phyloP scores from a whole-genome alignment of 768 basidiomycete species.

The Tubosaeta sp. region DNA sequence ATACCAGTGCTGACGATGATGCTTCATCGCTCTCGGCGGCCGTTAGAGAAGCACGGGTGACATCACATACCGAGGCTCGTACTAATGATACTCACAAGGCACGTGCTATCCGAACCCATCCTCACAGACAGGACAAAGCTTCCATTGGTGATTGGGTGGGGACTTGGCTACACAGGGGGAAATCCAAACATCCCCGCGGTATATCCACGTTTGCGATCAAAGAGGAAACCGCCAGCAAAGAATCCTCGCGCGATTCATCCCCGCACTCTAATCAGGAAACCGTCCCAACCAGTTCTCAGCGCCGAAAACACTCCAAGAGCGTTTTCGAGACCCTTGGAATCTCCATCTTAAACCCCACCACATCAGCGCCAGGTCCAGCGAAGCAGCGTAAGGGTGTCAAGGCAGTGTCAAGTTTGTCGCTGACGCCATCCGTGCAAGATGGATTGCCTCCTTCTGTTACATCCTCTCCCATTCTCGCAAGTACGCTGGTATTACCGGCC shows the following conservation, averaged over 20 bases:
- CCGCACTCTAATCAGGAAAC: constrained; percentile 13
- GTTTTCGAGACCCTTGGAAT: constrained; percentile 73
- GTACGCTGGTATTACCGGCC: constrained; percentile 12
- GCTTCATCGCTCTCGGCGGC: neutral
- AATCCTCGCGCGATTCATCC: constrained; percentile 21
- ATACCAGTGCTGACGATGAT: neutral
- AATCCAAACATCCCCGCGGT: constrained; percentile 26
- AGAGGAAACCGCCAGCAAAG: constrained; percentile 20
- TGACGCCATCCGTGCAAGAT: constrained; percentile 9
- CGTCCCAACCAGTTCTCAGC: constrained; percentile 12
- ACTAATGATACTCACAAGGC: constrained; percentile 8
- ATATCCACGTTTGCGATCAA: constrained; percentile 18
- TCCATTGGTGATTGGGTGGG: constrained; percentile 73
- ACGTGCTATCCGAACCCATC: constrained; percentile 4
- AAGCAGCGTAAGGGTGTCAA: constrained; percentile 21
- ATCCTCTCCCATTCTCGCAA: constrained; percentile 19
- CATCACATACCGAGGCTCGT: constrained; percentile 2
- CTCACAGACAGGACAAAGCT: constrained; percentile 31
- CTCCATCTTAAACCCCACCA: constrained; percentile 54
- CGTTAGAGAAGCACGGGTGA: constrained; percentile 1
- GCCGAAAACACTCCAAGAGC: constrained; percentile 52
- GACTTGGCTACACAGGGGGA: constrained; percentile 63
- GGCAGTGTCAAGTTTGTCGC: constrained; percentile 25
- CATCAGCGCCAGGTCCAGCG: constrained; percentile 25
- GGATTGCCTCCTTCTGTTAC: constrained; percentile 6